Percentiles rank a stretch among this genome's conserved stretches.
Evolutionary conservation across 2,329 filamentous ascomycete species (phyloP).

Genomic region (Ceratocystis ficicola): DNA sequence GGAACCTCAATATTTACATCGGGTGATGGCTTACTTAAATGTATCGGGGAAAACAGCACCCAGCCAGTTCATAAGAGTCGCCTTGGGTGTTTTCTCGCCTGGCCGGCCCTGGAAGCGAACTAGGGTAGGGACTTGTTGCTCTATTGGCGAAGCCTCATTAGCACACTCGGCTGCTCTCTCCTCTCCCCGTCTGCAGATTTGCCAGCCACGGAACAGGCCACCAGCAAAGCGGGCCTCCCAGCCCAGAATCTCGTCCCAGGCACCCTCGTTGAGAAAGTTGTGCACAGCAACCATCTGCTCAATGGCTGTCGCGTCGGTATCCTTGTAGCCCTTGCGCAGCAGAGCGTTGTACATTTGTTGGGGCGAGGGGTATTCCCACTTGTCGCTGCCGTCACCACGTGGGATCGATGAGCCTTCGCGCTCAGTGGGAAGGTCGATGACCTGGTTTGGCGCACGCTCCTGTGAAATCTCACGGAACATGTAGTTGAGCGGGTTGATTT

Average conservation of each 20-base stretch:
- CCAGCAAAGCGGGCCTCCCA: slow-evolving; percentile 80
- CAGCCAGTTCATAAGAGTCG: slow-evolving; percentile 67
- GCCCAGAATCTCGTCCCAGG: slow-evolving; percentile 86
- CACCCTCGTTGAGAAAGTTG: slow-evolving; percentile 96
- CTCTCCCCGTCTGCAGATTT: slow-evolving; percentile 62
- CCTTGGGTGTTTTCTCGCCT: slow-evolving; percentile 82
- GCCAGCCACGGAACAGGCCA: slow-evolving; percentile 61
- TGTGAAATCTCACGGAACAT: slow-evolving; percentile 88
- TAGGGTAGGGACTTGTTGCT: slow-evolving; percentile 54
- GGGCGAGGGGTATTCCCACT: slow-evolving; percentile 96
- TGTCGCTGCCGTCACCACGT: slow-evolving; percentile 62
- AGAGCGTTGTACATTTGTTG: slow-evolving; percentile 99
- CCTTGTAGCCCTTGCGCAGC: slow-evolving; percentile 86
- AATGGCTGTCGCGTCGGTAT: slow-evolving; percentile 85
- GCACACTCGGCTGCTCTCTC: slow-evolving; percentile 37
- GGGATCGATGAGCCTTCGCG: slow-evolving; percentile 85
- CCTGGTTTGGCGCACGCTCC: slow-evolving; percentile 60
- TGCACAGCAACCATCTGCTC: slow-evolving; percentile 96
- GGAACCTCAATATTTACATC: not conserved
- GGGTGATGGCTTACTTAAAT: slow-evolving; percentile 50
- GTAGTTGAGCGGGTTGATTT: slow-evolving; percentile 68
- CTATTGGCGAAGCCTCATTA: slow-evolving; percentile 29
- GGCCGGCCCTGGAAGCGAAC: slow-evolving; percentile 82
- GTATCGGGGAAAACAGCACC: slow-evolving; percentile 66
- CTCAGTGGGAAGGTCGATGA: slow-evolving; percentile 59